These are phyloP conservation scores for Friedmanniomyces simplex DNA, from an alignment of 495 filamentous ascomycete species.

Conservation along the genomic window DNA sequence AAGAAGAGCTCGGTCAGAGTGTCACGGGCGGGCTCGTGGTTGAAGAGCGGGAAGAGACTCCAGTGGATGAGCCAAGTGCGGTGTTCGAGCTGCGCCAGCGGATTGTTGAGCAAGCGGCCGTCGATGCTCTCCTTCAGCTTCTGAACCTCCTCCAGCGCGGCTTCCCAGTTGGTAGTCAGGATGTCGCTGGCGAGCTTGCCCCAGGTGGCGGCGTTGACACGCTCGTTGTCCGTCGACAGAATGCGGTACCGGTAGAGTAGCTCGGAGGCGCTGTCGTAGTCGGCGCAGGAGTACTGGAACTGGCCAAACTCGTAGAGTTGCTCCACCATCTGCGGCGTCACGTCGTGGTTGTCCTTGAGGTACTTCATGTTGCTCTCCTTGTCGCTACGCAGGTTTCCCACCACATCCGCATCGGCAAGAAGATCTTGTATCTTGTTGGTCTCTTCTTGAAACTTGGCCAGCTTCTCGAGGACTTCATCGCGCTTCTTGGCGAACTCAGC, in stretches of 20 bases:
- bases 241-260: conserved; percentile 93
- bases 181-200: conserved; percentile 93
- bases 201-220: conserved; percentile 89
- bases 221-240: conserved; percentile 94
- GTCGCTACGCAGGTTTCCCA: conserved; percentile 79
- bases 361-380: conserved; percentile 96
- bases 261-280: conserved; percentile 78
- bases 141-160: conserved; percentile 86
- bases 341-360: conserved; percentile 85
- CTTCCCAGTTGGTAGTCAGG: conserved; percentile 84
- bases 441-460: conserved; percentile 73
- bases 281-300: conserved; percentile 93
- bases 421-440: conserved; percentile 76
- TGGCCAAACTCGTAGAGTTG: conserved; percentile 86
- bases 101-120: conserved; percentile 81
- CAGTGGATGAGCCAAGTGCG: conserved; percentile 97
- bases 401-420: conserved; percentile 74
- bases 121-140: conserved; percentile 93
- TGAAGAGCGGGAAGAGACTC: conserved; percentile 98
- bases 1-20: conserved; percentile 91
- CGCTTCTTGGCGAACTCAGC: conserved; percentile 78
- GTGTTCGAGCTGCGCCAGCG: conserved; percentile 84
- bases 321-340: conserved; percentile 90
- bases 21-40: conserved; percentile 85
- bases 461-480: conserved; percentile 72